phyloP scores from a whole-genome alignment of 495 filamentous ascomycete species.

The Hypomontagnella monticulosa region DNA sequence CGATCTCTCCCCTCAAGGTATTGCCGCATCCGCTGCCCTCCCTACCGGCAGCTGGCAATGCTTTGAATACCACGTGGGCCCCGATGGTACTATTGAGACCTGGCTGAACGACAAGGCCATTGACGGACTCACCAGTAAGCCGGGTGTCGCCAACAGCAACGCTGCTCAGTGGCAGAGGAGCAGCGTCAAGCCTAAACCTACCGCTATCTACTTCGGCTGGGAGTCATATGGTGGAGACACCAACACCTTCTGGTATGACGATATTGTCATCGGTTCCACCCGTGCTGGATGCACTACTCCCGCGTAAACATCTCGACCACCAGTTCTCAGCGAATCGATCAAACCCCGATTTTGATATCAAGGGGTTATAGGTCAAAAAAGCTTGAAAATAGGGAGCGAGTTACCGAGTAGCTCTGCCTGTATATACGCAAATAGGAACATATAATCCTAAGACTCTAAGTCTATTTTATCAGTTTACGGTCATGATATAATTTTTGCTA shows the following conservation, averaged over 20 bases:
- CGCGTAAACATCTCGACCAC: background rate
- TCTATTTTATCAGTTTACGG: too few relatives aligned
- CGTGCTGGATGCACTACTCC: constrained; percentile 56
- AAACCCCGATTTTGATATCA: too few relatives aligned
- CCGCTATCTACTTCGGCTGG: constrained; percentile 67
- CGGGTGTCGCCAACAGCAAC: constrained; percentile 58
- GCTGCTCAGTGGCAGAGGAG: constrained; percentile 61
- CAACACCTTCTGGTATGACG: constrained; percentile 69
- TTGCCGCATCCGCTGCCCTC: constrained; percentile 59
- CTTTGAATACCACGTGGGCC: constrained; percentile 66
- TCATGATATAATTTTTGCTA: too few relatives aligned
- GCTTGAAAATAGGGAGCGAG: too few relatives aligned
- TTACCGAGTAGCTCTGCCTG: too few relatives aligned
- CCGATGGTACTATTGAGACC: constrained; percentile 65
- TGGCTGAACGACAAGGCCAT: constrained; percentile 63
- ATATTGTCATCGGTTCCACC: constrained; percentile 56
- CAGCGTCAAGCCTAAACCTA: constrained; percentile 57
- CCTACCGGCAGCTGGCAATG: constrained; percentile 61
- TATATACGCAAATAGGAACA: too few relatives aligned
- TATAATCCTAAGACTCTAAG: too few relatives aligned
- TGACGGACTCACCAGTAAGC: constrained; percentile 57
- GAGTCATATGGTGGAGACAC: constrained; percentile 66
- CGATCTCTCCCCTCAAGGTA: constrained; percentile 65
- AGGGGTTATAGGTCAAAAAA: too few relatives aligned
- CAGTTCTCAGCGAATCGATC: too few relatives aligned